A percentile compares a stretch with the other conserved stretches of the same genome.
Evolutionary conservation across 768 basidiomycete genomes (phyloP).

Genomic region (Phlebiopsis gigantea): DNA sequence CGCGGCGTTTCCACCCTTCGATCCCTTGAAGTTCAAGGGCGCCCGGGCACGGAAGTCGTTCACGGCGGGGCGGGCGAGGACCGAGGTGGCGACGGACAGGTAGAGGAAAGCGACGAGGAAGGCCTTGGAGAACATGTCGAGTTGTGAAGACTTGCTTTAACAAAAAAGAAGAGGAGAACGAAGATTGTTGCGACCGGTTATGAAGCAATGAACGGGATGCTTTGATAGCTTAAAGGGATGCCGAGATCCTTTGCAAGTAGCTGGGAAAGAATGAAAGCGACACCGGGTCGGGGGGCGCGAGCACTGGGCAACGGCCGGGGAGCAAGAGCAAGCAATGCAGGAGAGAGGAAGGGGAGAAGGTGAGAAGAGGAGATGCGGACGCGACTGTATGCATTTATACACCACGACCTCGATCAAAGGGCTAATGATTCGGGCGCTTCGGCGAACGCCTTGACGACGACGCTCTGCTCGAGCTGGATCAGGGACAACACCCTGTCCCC

Average conservation of each 20-base stretch:
- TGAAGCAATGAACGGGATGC: conserved; percentile 25
- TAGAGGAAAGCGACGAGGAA: conserved; percentile 36
- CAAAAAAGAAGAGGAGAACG: conserved; percentile 15
- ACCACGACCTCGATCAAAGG: not conserved
- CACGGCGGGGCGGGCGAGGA: conserved; percentile 28
- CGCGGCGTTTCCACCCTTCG: no score
- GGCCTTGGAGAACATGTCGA: conserved; percentile 38
- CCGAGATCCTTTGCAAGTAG: conserved; percentile 10
- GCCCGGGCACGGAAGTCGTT: conserved; percentile 8
- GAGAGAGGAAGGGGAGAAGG: conserved; percentile 11
- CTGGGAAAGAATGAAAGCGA: conserved; percentile 37
- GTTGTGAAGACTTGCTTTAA: conserved; percentile 11
- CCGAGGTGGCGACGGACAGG: conserved; percentile 32
- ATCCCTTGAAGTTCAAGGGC: not conserved
- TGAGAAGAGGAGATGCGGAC: conserved; percentile 3
- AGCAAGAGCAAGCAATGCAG: conserved; percentile 21
- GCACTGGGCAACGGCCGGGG: conserved; percentile 39
- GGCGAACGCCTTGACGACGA: not conserved
- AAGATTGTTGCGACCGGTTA: conserved; percentile 9
- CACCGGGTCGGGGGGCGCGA: conserved; percentile 49
- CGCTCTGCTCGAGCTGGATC: not conserved
- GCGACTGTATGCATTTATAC: not conserved
- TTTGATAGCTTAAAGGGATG: conserved; percentile 25
- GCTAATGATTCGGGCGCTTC: not conserved
- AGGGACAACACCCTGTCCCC: conserved; percentile 4